Evolutionary conservation across 768 basidiomycete species (phyloP).

Genomic region (Boletus coccyginus): DNA sequence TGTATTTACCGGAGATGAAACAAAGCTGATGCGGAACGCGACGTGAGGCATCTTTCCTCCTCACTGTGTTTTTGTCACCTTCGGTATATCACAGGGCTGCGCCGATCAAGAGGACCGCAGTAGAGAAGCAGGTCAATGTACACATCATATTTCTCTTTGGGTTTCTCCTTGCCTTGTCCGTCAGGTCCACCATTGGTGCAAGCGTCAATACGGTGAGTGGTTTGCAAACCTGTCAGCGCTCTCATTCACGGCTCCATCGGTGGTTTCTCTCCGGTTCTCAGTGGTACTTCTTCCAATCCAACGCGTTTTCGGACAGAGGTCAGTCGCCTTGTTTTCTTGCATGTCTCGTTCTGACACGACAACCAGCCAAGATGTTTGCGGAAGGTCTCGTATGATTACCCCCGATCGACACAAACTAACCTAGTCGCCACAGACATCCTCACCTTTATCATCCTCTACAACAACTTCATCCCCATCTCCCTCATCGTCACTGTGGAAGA

Average conservation of each 20-base stretch:
- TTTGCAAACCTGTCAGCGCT: too few relatives aligned
- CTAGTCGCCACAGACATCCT: conserved; percentile 67
- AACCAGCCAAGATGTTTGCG: conserved; percentile 72
- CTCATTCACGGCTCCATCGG: too few relatives aligned
- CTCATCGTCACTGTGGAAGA: conserved; percentile 99
- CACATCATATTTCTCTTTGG: conserved; percentile 96
- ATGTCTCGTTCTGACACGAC: too few relatives aligned
- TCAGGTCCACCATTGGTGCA: conserved; percentile 92
- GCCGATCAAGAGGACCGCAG: conserved; percentile 96
- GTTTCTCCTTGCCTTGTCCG: conserved; percentile 78
- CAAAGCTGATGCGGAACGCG: conserved; percentile 96
- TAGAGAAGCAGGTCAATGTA: conserved; percentile 92
- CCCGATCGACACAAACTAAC: conserved; percentile 1
- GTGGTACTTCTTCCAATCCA: too few relatives aligned
- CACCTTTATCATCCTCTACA: conserved; percentile 98
- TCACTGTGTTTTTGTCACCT: background rate
- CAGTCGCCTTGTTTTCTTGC: too few relatives aligned
- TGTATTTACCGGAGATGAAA: conserved; percentile 97
- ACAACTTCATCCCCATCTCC: conserved; percentile 98
- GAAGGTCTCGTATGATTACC: conserved; percentile 55
- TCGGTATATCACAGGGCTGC: too few relatives aligned
- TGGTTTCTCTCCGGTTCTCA: too few relatives aligned
- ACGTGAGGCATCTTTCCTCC: conserved; percentile 58
- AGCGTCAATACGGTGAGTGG: conserved; percentile 72
- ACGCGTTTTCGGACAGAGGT: too few relatives aligned